Conservation (phyloP, 352 stramenopile genomes). For the Peronospora destructor region DNA sequence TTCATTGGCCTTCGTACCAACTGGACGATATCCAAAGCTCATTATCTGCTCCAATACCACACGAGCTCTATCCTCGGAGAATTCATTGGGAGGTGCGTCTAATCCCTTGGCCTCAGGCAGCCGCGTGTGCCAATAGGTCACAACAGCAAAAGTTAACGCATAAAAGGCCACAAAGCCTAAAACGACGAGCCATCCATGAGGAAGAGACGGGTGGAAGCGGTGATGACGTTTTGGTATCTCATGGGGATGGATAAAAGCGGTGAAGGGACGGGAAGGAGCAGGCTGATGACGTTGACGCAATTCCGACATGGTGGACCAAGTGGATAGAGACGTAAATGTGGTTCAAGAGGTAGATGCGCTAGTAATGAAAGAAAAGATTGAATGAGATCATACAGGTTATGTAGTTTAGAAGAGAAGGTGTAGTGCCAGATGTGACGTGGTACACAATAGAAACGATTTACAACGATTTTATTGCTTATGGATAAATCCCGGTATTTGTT, state of each 20-base stretch:
- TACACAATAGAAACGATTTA: too few relatives aligned
- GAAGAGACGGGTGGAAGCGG: slow-evolving; percentile 18
- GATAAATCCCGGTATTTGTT: too few relatives aligned
- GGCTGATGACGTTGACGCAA: slow-evolving; percentile 22
- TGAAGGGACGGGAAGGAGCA: neutral
- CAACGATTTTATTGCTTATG: too few relatives aligned
- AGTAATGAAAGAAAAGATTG: too few relatives aligned
- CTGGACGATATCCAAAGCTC: slow-evolving; percentile 61
- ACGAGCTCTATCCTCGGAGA: slow-evolving; percentile 53
- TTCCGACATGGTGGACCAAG: neutral
- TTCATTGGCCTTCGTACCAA: slow-evolving; percentile 61
- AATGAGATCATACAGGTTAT: too few relatives aligned
- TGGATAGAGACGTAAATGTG: too few relatives aligned
- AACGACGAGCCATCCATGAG: slow-evolving; percentile 26
- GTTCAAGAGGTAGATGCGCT: too few relatives aligned
- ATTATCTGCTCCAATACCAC: slow-evolving; percentile 59
- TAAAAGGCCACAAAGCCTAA: slow-evolving; percentile 44
- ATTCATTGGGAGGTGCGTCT: slow-evolving; percentile 31
- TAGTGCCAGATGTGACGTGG: too few relatives aligned
- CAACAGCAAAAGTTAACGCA: slow-evolving; percentile 24
- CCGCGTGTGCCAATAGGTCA: slow-evolving; percentile 49
- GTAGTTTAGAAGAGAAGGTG: too few relatives aligned
- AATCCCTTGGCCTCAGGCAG: slow-evolving; percentile 36
- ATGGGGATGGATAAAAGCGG: neutral
- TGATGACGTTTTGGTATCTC: slow-evolving; percentile 10